Evolutionary conservation across 2,329 filamentous ascomycete genomes (phyloP).

Genomic region (Graphilbum sp.): DNA sequence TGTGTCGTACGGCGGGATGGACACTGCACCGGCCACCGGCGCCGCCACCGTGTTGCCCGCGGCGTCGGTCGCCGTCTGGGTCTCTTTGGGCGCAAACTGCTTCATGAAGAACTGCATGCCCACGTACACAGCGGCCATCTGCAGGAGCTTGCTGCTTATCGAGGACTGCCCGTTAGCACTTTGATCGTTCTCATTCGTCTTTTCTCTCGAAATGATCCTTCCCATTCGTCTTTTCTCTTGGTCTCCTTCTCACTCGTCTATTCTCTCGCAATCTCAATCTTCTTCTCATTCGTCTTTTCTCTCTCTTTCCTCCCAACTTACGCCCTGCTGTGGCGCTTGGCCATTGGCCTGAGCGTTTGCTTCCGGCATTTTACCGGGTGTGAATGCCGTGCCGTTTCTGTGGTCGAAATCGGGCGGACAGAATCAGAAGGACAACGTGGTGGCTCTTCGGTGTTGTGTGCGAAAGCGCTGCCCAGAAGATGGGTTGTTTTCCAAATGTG

Average conservation of each 20-base stretch:
- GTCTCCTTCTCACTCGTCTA: neutral
- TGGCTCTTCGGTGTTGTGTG: too few species aligned
- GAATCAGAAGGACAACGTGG: too few species aligned
- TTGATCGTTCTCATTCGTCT: neutral
- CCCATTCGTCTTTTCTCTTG: neutral
- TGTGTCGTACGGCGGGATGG: constrained; percentile 47
- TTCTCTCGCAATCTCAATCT: too few species aligned
- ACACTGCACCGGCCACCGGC: constrained; percentile 24
- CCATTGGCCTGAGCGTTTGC: constrained; percentile 4
- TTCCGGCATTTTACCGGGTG: constrained; percentile 5
- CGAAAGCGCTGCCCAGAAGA: too few species aligned
- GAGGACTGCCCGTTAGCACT: constrained; percentile 9
- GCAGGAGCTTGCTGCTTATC: constrained; percentile 28
- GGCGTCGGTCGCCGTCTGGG: constrained; percentile 31
- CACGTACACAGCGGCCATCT: constrained; percentile 39
- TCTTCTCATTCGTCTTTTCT: too few species aligned
- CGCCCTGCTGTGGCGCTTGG: constrained; percentile 7
- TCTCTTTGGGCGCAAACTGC: constrained; percentile 29
- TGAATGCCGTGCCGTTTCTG: constrained; percentile 24
- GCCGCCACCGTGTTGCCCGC: constrained; percentile 36
- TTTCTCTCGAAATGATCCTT: neutral
- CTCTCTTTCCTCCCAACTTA: too few species aligned
- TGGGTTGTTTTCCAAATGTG: too few species aligned
- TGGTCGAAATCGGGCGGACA: too few species aligned
- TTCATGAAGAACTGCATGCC: constrained; percentile 42